A percentile compares a stretch with the other conserved stretches of the same genome.
Evolutionary conservation across 441 rosid species (phyloP).

Genomic region (Gossypium gossypioides): DNA sequence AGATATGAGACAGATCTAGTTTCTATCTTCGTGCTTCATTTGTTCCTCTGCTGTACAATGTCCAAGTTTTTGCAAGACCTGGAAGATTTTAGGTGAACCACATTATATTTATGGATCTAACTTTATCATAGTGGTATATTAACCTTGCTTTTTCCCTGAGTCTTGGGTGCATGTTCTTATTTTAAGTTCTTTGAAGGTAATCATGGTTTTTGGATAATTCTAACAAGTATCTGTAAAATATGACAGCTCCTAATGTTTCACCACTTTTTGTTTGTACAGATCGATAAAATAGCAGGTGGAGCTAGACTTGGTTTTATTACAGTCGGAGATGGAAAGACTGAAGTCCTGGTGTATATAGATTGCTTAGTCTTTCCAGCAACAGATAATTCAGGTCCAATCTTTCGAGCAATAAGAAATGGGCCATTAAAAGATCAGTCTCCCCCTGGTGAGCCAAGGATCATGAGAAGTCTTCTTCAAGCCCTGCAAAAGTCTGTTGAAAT

Average conservation of each 20-base stretch:
- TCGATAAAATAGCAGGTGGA: conserved; percentile 72
- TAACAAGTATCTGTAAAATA: not conserved
- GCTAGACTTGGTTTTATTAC: conserved; percentile 79
- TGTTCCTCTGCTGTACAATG: not conserved
- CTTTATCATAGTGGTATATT: not conserved
- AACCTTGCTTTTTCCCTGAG: not conserved
- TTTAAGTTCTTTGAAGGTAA: not conserved
- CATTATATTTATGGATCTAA: not conserved
- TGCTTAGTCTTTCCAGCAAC: conserved; percentile 62
- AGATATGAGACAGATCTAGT: not conserved
- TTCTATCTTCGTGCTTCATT: not conserved
- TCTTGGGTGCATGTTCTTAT: not conserved
- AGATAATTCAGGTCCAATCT: conserved; percentile 48
- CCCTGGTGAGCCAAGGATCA: conserved; percentile 84
- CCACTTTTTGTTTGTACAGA: conserved; percentile 30
- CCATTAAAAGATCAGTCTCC: conserved; percentile 54
- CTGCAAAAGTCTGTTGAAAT: conserved; percentile 56
- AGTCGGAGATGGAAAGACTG: conserved; percentile 64
- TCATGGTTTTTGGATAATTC: not conserved
- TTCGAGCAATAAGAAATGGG: conserved; percentile 71
- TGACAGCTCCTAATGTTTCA: not conserved
- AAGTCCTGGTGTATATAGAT: conserved; percentile 74
- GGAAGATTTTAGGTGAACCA: not conserved
- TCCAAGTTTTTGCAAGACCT: not conserved
- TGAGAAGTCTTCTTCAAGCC: conserved; percentile 80